phyloP scores from a whole-genome alignment of 2,329 filamentous ascomycete species.

The Drechslera avenae region DNA sequence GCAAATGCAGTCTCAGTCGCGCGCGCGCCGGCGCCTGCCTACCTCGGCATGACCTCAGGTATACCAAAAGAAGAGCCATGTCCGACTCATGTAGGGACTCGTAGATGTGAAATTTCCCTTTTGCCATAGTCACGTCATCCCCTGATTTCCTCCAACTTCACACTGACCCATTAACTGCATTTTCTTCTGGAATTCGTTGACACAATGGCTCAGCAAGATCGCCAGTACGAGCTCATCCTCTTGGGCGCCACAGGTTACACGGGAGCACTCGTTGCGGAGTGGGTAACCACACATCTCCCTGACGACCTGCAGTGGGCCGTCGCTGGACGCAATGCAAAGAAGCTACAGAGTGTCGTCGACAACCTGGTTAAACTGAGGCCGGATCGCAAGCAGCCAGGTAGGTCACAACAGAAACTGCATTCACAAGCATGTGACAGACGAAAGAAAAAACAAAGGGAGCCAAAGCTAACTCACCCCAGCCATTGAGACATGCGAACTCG shows the following conservation, averaged over 20 bases:
- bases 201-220: conserved; percentile 38
- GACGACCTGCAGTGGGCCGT: conserved; percentile 86
- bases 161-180: conserved; percentile 13
- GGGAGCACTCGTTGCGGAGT: conserved; percentile 74
- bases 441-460: background rate
- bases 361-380: conserved; percentile 70
- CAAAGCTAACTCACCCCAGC: conserved; percentile 34
- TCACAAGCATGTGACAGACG: background rate
- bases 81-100: conserved; percentile 20
- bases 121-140: conserved; percentile 6
- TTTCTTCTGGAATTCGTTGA: conserved; percentile 4
- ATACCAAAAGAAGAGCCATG: conserved; percentile 29
- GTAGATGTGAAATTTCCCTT: conserved; percentile 18
- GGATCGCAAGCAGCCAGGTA: conserved; percentile 74
- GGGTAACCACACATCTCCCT: conserved; percentile 72
- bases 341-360: conserved; percentile 71
- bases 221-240: conserved; percentile 68
- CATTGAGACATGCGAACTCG: conserved; percentile 50
- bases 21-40: conserved; percentile 12
- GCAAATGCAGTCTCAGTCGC: conserved; percentile 6
- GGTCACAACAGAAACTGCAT: conserved; percentile 1
- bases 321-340: conserved; percentile 77
- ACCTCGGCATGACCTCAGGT: conserved; percentile 26
- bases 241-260: conserved; percentile 82
- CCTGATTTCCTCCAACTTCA: background rate